Conservation (phyloP, 192 early-diverging fungal genomes). For the Rhizophagus clarus region DNA sequence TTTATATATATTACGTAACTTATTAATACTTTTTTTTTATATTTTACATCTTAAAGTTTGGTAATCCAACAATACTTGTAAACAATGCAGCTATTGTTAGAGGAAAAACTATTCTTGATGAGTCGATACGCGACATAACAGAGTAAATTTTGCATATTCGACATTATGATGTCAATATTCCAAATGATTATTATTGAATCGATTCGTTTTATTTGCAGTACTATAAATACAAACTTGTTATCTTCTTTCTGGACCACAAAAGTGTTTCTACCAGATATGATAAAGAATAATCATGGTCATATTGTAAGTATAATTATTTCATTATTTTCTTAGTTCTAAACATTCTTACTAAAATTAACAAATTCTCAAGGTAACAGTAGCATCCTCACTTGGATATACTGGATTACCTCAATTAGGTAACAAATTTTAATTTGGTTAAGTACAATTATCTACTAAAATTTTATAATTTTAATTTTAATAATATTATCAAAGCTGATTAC, state of each 20-base stretch:
- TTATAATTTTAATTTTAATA: too few relatives aligned
- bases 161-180: too few relatives aligned
- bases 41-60: slow-evolving; percentile 48
- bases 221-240: slow-evolving; percentile 71
- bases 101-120: slow-evolving; percentile 64
- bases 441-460: too few relatives aligned
- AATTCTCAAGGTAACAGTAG: slow-evolving; percentile 39
- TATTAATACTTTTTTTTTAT: background rate
- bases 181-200: background rate
- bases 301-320: slow-evolving; percentile 63
- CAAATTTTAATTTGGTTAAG: background rate
- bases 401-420: slow-evolving; percentile 34
- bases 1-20: background rate
- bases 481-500: slow-evolving; percentile 61
- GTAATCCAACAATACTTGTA: slow-evolving; percentile 75
- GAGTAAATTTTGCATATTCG: slow-evolving; percentile 28
- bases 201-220: slow-evolving; percentile 39
- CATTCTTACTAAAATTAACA: background rate
- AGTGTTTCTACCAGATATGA: slow-evolving; percentile 75
- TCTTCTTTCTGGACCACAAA: slow-evolving; percentile 76
- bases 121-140: slow-evolving; percentile 62
- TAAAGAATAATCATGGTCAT: slow-evolving; percentile 73
- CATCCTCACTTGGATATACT: slow-evolving; percentile 43
- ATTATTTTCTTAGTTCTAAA: background rate
- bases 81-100: slow-evolving; percentile 82